A percentile compares a stretch with the other conserved stretches of the same genome.
Conservation (phyloP, 2,329 filamentous ascomycete genomes). For the Phyllosticta ampelicida region DNA sequence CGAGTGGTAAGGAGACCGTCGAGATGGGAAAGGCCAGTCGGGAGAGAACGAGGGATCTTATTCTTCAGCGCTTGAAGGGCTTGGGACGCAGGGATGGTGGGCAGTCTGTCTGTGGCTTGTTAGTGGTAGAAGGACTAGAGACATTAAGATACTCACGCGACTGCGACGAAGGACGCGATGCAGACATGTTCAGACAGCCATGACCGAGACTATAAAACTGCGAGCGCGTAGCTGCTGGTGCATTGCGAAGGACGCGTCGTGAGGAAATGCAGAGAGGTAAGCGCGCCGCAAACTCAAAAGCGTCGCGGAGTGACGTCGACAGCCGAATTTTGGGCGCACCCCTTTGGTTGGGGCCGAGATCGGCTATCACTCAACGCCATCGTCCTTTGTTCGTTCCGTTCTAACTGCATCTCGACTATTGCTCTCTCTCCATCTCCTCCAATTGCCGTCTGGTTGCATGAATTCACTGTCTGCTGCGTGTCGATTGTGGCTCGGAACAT, state of each 20-base stretch:
- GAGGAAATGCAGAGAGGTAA: not conserved
- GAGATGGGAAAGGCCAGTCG: conserved; percentile 39
- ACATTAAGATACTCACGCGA: conserved; percentile 23
- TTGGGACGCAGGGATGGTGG: conserved; percentile 66
- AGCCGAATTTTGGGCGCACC: not conserved
- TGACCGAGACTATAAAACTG: not conserved
- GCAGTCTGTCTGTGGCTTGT: conserved; percentile 49
- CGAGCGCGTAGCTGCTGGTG: not conserved
- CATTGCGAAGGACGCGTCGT: conserved; percentile 2
- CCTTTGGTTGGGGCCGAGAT: not conserved
- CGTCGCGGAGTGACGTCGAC: conserved; percentile 6
- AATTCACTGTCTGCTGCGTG: not conserved
- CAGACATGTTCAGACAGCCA: not conserved
- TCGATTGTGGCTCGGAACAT: not conserved
- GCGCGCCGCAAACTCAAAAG: no score
- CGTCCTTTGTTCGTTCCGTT: not conserved
- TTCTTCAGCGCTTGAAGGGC: conserved; percentile 52
- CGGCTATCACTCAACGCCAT: not conserved
- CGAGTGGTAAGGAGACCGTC: conserved; percentile 31
- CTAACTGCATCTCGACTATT: not conserved
- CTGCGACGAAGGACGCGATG: conserved; percentile 17
- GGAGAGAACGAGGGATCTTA: conserved; percentile 36
- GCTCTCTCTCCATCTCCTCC: not conserved
- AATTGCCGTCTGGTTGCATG: not conserved
- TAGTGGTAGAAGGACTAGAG: not conserved